Evolutionary conservation across 768 basidiomycete species (phyloP).

Genomic region (Tylopilus balloui): DNA sequence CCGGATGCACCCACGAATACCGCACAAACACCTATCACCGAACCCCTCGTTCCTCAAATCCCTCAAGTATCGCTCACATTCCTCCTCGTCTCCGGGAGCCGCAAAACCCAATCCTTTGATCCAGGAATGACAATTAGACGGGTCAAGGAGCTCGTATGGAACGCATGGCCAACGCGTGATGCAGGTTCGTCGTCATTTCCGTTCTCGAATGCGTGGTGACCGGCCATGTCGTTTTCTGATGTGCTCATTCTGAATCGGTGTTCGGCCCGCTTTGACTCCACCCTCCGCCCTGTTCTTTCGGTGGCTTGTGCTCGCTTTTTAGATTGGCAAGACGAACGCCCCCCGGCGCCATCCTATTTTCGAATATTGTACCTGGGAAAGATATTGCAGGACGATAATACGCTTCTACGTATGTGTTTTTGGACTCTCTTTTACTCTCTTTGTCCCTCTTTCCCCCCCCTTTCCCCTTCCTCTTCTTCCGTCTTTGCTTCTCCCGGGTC

Average conservation of each 20-base stretch:
- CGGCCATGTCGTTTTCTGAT: conserved; percentile 9
- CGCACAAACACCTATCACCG: conserved; percentile 2
- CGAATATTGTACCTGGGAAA: conserved; percentile 73
- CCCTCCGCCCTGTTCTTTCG: too few species aligned
- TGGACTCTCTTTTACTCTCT: not conserved
- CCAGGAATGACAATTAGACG: conserved; percentile 70
- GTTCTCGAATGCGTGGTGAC: conserved; percentile 11
- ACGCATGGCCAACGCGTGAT: conserved; percentile 58
- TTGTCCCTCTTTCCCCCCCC: not conserved
- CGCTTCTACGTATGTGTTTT: conserved; percentile 51
- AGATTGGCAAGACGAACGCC: conserved; percentile 80
- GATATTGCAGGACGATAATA: conserved; percentile 82
- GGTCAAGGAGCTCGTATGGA: conserved; percentile 82
- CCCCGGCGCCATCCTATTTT: conserved; percentile 72
- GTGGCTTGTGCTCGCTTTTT: too few species aligned
- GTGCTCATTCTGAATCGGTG: not conserved
- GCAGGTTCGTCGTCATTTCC: conserved; percentile 39
- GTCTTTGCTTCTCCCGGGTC: not conserved
- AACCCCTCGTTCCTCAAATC: conserved; percentile 45
- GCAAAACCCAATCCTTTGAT: conserved; percentile 70
- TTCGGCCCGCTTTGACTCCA: not conserved
- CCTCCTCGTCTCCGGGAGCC: conserved; percentile 62
- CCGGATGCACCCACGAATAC: not conserved
- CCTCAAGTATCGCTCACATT: conserved; percentile 68
- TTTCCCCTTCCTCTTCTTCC: not conserved